These are phyloP conservation scores for Diversispora eburnea DNA, from an alignment of 192 early-diverging fungal genomes.

Conservation along the genomic window DNA sequence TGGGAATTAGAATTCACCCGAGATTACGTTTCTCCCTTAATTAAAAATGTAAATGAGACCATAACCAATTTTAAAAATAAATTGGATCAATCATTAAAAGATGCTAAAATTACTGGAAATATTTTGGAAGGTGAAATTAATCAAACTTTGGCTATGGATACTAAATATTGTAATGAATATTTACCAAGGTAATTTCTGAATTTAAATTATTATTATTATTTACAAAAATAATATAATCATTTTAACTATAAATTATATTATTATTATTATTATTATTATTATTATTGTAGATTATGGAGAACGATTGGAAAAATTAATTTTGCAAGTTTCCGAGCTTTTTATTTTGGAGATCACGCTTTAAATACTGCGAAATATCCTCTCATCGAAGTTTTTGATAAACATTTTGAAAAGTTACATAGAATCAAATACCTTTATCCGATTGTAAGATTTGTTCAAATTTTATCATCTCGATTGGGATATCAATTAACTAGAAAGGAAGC, in stretches of 20 bases:
- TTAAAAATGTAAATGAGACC: not conserved
- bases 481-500: slow-evolving; percentile 27
- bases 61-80: not conserved
- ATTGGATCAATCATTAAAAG: not conserved
- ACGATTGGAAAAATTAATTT: not conserved
- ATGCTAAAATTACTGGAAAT: not conserved
- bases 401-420: slow-evolving; percentile 3
- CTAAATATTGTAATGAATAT: slow-evolving; percentile 5
- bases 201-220: no score
- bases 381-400: slow-evolving; percentile 18
- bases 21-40: slow-evolving; percentile 1
- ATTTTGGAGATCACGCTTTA: not conserved
- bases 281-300: slow-evolving; percentile 20
- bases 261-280: no score
- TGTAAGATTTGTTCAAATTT: slow-evolving; percentile 24
- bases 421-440: slow-evolving; percentile 19
- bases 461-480: slow-evolving; percentile 4
- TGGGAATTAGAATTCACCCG: slow-evolving; percentile 14
- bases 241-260: no score
- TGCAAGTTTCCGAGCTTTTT: slow-evolving; percentile 14
- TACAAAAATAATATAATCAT: no score
- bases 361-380: slow-evolving; percentile 6
- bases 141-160: slow-evolving; percentile 6
- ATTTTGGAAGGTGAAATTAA: slow-evolving; percentile 15
- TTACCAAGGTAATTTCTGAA: not conserved